These are phyloP conservation scores for Phialocephala sp. DNA, from an alignment of 2,329 filamentous ascomycete species.

Conservation along the genomic window DNA sequence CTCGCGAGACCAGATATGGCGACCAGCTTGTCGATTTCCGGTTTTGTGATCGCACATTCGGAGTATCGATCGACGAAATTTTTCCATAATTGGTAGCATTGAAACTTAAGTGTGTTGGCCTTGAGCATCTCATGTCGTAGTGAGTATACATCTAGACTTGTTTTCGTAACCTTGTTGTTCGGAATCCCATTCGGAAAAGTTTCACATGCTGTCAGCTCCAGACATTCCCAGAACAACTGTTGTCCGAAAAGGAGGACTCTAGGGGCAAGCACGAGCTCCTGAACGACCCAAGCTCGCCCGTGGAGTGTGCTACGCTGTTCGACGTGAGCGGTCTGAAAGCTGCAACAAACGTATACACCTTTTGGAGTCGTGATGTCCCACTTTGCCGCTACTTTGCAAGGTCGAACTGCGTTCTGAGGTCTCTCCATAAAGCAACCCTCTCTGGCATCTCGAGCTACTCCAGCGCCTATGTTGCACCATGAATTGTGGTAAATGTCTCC, in stretches of 20 bases:
- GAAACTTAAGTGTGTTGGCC: not conserved
- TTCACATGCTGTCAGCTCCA: not conserved
- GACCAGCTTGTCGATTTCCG: not conserved
- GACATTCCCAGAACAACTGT: slow-evolving; percentile 6
- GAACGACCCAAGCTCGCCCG: slow-evolving; percentile 5
- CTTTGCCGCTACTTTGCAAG: not conserved
- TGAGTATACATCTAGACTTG: not conserved
- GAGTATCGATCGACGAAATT: not conserved
- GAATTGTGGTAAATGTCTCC: slow-evolving; percentile 11
- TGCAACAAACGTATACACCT: not conserved
- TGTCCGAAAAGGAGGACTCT: not conserved
- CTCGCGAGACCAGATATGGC: not conserved
- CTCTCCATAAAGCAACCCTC: slow-evolving; percentile 12
- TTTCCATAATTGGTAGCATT: not conserved
- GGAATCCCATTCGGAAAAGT: not conserved
- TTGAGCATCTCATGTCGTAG: not conserved
- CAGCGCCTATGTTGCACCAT: slow-evolving; percentile 14
- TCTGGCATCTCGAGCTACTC: not conserved
- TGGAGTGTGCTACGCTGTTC: not conserved
- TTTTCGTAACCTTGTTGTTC: not conserved
- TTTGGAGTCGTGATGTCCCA: no score
- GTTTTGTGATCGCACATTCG: not conserved
- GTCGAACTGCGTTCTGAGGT: not conserved
- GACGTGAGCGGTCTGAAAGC: not conserved
- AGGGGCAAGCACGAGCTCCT: slow-evolving; percentile 5